Evolutionary conservation across 177 flowering plant genomes (phyloP).

Genomic region (Vitis hybrid): DNA sequence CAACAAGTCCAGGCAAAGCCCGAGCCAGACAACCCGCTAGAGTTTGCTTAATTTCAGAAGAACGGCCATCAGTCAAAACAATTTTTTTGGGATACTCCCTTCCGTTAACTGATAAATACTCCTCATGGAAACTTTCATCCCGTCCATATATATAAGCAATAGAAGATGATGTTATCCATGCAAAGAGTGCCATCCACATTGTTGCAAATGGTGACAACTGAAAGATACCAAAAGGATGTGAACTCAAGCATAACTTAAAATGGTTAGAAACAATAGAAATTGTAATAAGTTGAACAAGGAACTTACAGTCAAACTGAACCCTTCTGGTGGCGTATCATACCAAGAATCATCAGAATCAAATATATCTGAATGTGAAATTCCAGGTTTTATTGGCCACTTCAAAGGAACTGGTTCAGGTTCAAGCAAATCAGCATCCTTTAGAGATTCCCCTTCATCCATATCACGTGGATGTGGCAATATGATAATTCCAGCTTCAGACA

Average conservation of each 20-base stretch:
- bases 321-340: slow-evolving; percentile 83
- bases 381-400: slow-evolving; percentile 61
- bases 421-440: slow-evolving; percentile 25
- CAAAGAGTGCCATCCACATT: slow-evolving; percentile 82
- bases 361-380: slow-evolving; percentile 34
- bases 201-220: slow-evolving; percentile 85
- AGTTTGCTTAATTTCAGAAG: slow-evolving; percentile 82
- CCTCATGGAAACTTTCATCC: slow-evolving; percentile 65
- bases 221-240: slow-evolving; percentile 5
- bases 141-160: slow-evolving; percentile 85
- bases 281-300: background rate
- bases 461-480: slow-evolving; percentile 46
- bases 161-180: slow-evolving; percentile 86
- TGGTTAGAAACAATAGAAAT: background rate
- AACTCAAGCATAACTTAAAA: background rate
- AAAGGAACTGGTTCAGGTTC: slow-evolving; percentile 31
- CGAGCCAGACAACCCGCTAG: slow-evolving; percentile 73
- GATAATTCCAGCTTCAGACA: slow-evolving; percentile 67
- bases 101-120: slow-evolving; percentile 64
- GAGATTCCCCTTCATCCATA: slow-evolving; percentile 26
- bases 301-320: slow-evolving; percentile 71
- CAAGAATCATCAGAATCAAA: slow-evolving; percentile 68
- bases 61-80: slow-evolving; percentile 65
- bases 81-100: slow-evolving; percentile 71
- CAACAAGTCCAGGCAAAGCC: slow-evolving; percentile 61